Evolutionary conservation across 2,329 filamentous ascomycete species (phyloP), one percentile per base, ranked within the genome.

Genomic region (Fusarium bactridioides): DNA sequence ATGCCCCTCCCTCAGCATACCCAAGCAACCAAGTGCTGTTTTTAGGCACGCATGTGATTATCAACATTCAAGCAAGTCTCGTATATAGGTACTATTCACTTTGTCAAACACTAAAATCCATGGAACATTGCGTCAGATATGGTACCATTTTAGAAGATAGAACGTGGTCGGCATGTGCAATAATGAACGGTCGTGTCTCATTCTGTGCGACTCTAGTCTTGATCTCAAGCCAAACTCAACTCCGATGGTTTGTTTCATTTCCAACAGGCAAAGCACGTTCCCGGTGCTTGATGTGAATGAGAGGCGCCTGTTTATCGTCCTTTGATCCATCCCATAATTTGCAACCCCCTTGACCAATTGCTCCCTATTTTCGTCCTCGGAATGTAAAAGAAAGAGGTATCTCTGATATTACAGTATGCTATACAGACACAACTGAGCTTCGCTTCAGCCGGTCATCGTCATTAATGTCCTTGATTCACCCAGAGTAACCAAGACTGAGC

Each of bases 391-490:
- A 75, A 78, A 78, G 75, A 79, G 77, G 78, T 79, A 79, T 79
- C 77, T 71, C 61, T 78, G 75, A 73, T 79, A 73, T 77, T 78
- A 78, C 76, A 78, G 66, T 81, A 72, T 73, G 75, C 76, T 81
- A 73, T 77, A 81, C 79, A 81, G 65, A 75, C 75, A 58, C 76
- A 70, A 66, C 77, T 70, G 67, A 67, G 67, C 69, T 55, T 68
- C 57, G 61, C 64, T 65, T 55, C 53, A 73, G 70, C 64, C 72
- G 69, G 67, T 55, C 65, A 67, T 65, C 53, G 60, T 69, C 60
- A 61, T 59, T 61, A 60, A 60, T 47, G 50, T 45, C 61, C 64
- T 61, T 67, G 27, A 57, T 60, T 40, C 37, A 60, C 43, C 44
- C 33, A 31, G 27, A 57, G 29, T 35, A 29, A 18, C 63, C 45